Conservation (phyloP, 495 filamentous ascomycete genomes). For the Penicillium nucicola region DNA sequence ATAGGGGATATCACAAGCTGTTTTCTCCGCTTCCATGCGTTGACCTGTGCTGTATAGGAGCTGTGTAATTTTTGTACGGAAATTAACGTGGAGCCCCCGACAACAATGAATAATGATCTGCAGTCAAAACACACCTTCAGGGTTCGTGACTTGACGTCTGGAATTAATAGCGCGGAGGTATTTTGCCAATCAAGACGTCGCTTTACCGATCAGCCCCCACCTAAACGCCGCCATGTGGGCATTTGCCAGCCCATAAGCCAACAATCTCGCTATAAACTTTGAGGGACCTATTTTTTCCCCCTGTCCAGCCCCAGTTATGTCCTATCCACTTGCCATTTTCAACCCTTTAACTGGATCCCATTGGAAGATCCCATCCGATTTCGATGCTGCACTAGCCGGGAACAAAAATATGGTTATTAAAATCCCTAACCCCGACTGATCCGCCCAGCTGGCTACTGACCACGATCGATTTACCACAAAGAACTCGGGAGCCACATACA, state of each 20-base stretch:
- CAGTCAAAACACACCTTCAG: background rate
- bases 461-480: slow-evolving; percentile 1
- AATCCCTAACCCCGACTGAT: background rate
- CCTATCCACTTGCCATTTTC: background rate
- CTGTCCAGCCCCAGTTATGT: background rate
- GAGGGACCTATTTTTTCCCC: background rate
- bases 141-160: background rate
- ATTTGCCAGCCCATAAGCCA: no score
- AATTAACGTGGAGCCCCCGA: slow-evolving; percentile 1
- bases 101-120: slow-evolving; percentile 3
- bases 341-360: background rate
- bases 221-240: background rate
- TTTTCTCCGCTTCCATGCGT: background rate
- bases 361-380: background rate
- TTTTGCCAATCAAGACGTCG: background rate
- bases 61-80: slow-evolving; percentile 2
- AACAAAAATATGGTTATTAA: background rate
- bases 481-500: slow-evolving; percentile 1
- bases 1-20: background rate
- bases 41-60: background rate
- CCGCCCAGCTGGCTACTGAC: background rate
- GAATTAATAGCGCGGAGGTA: background rate
- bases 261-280: background rate
- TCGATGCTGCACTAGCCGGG: background rate
- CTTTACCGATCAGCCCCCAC: background rate